Evolutionary conservation across 352 stramenopile genomes (phyloP), one percentile per base, ranked within the genome.

Genomic region (Phytophthora meadii): DNA sequence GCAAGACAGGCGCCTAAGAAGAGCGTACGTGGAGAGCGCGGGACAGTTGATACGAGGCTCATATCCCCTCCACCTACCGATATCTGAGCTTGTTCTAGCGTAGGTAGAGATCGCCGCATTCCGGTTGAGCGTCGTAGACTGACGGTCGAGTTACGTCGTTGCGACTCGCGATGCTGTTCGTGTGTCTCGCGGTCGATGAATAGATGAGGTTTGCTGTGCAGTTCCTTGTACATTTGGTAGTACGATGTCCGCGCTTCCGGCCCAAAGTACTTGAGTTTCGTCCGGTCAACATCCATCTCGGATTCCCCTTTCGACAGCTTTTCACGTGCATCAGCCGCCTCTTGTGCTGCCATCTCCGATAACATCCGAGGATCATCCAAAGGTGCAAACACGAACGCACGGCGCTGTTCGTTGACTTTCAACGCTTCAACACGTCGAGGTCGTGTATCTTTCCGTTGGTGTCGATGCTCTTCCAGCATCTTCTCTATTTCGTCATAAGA

Each of bases 131-230:
- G 58, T 25, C 59, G 58, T 17, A 48, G 17, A 50, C 30, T n/a
- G 19, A 53, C 46, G 11, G 12, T 64, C 25, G 59, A 69, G 3
- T 58, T 58, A 11, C 41, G 49, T 5, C 65, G 52, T 45, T 78
- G 9, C 2, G 53, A 36, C 45, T 62, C 36, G 47, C 36, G 54
- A 40, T n/a, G 70, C 9, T 64, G 24, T n/a, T 50, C 62, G 1
- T 72, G 30, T 9, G 39, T 39, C 17, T 57, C 61, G 42, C 32
- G 63, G 22, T 87, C 67, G 4, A 87, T 55, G 45, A 88, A 90
- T 25, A 90, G 64, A 2, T 90, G 81, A 0, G 78, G 69, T 54
- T 88, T 90, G 34, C 63, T 68, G 45, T 90, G 81, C 2, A 88
- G 70, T 11, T 85, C 77, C 8, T 74, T 61, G 49, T 88, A 90